These are phyloP conservation scores for Blastocystis sp. DNA, from an alignment of 352 stramenopile genomes.

Conservation along the genomic window DNA sequence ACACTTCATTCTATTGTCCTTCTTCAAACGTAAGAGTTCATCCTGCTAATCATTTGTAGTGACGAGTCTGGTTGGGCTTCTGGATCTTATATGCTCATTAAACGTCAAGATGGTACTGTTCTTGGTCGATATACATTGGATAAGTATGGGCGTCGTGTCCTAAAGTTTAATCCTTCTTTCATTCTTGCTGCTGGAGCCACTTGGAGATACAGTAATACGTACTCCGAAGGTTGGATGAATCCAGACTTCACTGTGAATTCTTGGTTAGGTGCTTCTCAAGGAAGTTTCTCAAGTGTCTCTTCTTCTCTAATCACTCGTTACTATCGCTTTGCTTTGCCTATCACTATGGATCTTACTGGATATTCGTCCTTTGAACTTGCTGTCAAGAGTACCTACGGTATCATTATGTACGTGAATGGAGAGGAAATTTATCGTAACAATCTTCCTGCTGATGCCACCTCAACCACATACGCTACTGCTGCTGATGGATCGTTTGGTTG, in stretches of 20 bases:
- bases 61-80: not conserved
- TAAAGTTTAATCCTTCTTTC: not conserved
- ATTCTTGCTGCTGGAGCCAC: not conserved
- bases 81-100: not conserved
- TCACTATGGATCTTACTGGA: conserved; percentile 12
- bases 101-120: not conserved
- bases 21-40: not conserved
- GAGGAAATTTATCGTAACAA: conserved; percentile 50
- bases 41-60: not conserved
- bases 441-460: not conserved
- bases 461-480: not conserved
- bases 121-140: not conserved
- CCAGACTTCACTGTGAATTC: not conserved
- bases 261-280: not conserved
- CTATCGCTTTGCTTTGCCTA: not conserved
- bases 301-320: not conserved
- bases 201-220: not conserved
- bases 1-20: not conserved
- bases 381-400: not conserved
- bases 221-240: not conserved
- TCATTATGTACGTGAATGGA: conserved; percentile 25
- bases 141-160: not conserved
- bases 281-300: not conserved
- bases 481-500: not conserved
- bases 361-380: not conserved